phyloP scores from a whole-genome alignment of 2,329 filamentous ascomycete genomes.

The Thelonectria blattea region DNA sequence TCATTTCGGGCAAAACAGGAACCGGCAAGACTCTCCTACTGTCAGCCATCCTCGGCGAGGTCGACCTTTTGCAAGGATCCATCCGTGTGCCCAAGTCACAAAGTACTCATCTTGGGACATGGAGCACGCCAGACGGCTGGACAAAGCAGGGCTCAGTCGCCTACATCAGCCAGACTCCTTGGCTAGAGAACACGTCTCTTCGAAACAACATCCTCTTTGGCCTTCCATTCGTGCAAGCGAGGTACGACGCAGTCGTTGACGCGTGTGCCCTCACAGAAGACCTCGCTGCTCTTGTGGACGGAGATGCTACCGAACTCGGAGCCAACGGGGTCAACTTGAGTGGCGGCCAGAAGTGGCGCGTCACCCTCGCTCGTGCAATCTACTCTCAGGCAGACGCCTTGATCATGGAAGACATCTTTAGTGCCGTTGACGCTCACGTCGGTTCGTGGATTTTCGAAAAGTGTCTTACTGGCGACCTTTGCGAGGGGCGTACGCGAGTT shows the following conservation, averaged over 20 bases:
- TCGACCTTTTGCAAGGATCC: slow-evolving; percentile 67
- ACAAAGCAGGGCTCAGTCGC: slow-evolving; percentile 70
- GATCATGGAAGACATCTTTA: slow-evolving; percentile 82
- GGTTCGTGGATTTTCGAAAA: slow-evolving; percentile 78
- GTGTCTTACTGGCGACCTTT: slow-evolving; percentile 73
- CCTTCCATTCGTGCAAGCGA: slow-evolving; percentile 67
- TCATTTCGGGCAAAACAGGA: slow-evolving; percentile 78
- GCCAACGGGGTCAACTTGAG: slow-evolving; percentile 84
- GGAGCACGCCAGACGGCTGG: slow-evolving; percentile 68
- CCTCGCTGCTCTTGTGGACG: slow-evolving; percentile 73
- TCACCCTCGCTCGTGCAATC: slow-evolving; percentile 78
- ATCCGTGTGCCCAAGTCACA: slow-evolving; percentile 59
- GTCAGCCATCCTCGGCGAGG: slow-evolving; percentile 75
- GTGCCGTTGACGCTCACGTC: slow-evolving; percentile 79
- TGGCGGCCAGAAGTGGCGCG: slow-evolving; percentile 81
- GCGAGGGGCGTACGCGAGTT: slow-evolving; percentile 72
- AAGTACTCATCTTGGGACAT: slow-evolving; percentile 58
- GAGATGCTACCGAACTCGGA: slow-evolving; percentile 79
- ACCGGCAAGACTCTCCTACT: slow-evolving; percentile 78
- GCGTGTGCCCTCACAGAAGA: slow-evolving; percentile 78
- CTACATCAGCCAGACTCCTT: slow-evolving; percentile 78
- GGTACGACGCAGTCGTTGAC: slow-evolving; percentile 72
- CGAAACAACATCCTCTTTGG: slow-evolving; percentile 80
- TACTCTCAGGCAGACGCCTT: slow-evolving; percentile 79
- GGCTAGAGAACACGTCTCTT: slow-evolving; percentile 82